Base-by-base conservation (phyloP, 306 rosid genomes). In the Begonia peltatifolia region DNA sequence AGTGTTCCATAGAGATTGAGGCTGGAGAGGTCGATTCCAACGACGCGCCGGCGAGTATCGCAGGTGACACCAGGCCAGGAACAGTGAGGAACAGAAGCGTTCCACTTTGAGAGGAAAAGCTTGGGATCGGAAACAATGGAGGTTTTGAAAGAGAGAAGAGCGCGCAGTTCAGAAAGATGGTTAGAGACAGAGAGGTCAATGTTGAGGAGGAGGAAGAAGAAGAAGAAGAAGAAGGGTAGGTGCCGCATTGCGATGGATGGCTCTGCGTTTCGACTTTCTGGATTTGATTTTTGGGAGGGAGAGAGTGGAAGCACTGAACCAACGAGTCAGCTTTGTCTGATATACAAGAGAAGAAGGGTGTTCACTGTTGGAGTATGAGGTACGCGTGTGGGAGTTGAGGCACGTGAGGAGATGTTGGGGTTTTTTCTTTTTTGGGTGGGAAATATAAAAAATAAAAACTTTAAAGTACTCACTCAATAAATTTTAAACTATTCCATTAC, bases 11-110 rank as follows among this genome's bases (percentile, higher is more conserved):
- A 46, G 63, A 87, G 84, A 41, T 22, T 42, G 30, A 72, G 66
- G 2, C 78, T 68, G 17, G 84, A 58, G 41, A 87, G 84, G 81
- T 87, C 68, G 13, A 87, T 60, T 3, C 76, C 42, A 9, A 53
- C 70, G 56, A 87, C 90, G 61, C 71, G 90, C 4, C 65, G 83
- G 61, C 57, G 87, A 10, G 64, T 9, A 62, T 83, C 79, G 65
- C 94, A 83, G 41, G 83, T 76, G 57, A 87, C 73, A n/a, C 90
- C 94, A 11, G 15, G 2, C 83, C 87, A 83, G 5, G 71, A 48
- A 63, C 96, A 87, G 65, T 81, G 68, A 20, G 38, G 14, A 38
- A 81, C 66, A 41, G 80, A 54, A 61, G 76, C 51, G 23, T 68
- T 78, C 96, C 96, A 87, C 9, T 82, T 52, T 48, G 90, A 30